Conservation (phyloP, 768 basidiomycete genomes). For the Paxillus rubicundulus region DNA sequence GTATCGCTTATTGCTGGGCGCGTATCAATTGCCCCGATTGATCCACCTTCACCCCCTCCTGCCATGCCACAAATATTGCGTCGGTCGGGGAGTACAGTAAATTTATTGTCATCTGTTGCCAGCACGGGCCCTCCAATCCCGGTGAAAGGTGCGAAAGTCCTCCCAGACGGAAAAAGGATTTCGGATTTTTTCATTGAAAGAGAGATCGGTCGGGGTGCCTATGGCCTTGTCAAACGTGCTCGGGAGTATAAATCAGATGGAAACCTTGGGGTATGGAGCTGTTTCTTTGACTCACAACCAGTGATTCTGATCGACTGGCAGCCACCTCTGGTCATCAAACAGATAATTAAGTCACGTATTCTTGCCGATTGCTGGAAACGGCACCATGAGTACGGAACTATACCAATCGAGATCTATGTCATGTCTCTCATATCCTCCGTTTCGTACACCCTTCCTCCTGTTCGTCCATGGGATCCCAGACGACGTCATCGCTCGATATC, state of each 20-base stretch:
- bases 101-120: conserved; percentile 55
- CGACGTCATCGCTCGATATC: conserved; percentile 35
- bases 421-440: conserved; percentile 88
- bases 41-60: conserved; percentile 66
- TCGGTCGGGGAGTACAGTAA: conserved; percentile 62
- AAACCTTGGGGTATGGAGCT: conserved; percentile 70
- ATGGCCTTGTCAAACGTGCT: conserved; percentile 90
- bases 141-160: conserved; percentile 26
- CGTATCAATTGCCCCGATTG: conserved; percentile 73
- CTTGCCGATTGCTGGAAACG: conserved; percentile 99
- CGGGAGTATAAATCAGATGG: conserved; percentile 75
- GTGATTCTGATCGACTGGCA: conserved; percentile 29
- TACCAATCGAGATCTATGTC: conserved; percentile 96
- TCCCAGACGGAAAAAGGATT: conserved; percentile 65
- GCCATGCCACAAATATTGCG: conserved; percentile 59
- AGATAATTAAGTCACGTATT: conserved; percentile 97
- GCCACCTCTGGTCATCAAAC: conserved; percentile 94
- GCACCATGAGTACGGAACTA: conserved; percentile 90
- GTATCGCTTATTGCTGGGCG: conserved; percentile 83
- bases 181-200: conserved; percentile 82
- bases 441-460: conserved; percentile 72
- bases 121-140: conserved; percentile 70
- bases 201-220: conserved; percentile 92
- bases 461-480: conserved; percentile 81
- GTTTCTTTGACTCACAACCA: conserved; percentile 5